phyloP scores from a whole-genome alignment of 257 asterid genomes.

The Solanum virginianum region DNA sequence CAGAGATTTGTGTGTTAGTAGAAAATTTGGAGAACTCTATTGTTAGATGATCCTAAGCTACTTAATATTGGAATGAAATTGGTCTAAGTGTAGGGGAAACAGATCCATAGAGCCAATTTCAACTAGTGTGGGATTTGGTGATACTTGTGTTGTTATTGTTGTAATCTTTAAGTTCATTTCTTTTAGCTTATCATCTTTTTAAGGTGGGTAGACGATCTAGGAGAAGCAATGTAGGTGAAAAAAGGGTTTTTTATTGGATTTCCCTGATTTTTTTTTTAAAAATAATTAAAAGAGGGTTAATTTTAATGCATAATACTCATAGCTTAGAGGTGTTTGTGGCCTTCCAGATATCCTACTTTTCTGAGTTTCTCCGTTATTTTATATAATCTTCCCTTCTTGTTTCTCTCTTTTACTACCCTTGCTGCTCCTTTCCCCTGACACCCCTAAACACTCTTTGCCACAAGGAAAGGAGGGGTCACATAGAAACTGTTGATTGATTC shows the following conservation, averaged over 20 bases:
- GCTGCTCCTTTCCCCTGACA: neutral
- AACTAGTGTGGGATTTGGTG: neutral
- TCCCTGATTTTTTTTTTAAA: neutral
- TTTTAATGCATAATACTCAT: neutral
- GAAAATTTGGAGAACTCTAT: neutral
- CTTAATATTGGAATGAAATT: neutral
- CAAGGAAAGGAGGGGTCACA: neutral
- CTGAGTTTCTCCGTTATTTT: neutral
- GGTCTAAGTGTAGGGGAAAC: neutral
- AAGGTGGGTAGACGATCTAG: neutral
- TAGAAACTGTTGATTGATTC: neutral
- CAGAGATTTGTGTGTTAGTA: neutral
- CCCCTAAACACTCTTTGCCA: neutral
- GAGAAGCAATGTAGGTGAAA: neutral
- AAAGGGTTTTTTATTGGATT: neutral
- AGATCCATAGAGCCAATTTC: neutral
- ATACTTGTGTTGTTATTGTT: neutral
- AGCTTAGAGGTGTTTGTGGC: neutral
- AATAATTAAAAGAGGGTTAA: neutral
- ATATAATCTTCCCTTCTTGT: neutral
- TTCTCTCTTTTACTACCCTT: neutral
- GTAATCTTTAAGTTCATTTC: neutral
- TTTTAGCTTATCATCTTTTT: neutral
- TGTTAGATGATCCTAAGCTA: neutral
- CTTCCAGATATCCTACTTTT: neutral